These are phyloP conservation scores for Ogataea pignaliae DNA, from an alignment of 805 yeast species.

Conservation along the genomic window DNA sequence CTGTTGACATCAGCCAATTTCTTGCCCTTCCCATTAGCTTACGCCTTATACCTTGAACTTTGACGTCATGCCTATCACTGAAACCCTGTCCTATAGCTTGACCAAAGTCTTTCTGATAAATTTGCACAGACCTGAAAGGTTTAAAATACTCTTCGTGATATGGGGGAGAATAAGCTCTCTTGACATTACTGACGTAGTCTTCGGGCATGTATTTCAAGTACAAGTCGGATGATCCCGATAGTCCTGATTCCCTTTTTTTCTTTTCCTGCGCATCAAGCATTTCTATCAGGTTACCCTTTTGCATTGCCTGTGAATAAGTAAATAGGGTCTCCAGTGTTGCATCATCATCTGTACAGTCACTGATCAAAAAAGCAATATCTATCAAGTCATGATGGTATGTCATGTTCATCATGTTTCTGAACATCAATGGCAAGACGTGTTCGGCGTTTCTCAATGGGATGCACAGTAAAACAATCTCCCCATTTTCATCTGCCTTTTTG, in stretches of 20 bases:
- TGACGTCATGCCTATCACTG: slow-evolving; percentile 77
- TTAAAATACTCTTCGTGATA: slow-evolving; percentile 56
- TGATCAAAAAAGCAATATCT: slow-evolving; percentile 75
- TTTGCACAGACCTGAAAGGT: slow-evolving; percentile 76
- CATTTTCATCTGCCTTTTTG: slow-evolving; percentile 41
- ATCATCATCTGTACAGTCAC: slow-evolving; percentile 71
- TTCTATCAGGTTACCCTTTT: slow-evolving; percentile 59
- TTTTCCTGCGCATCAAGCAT: slow-evolving; percentile 41
- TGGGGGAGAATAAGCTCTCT: slow-evolving; percentile 60
- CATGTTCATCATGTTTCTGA: slow-evolving; percentile 79
- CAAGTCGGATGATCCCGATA: slow-evolving; percentile 55
- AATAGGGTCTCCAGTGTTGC: slow-evolving; percentile 60
- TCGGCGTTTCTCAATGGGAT: slow-evolving; percentile 81
- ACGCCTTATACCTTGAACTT: slow-evolving; percentile 79
- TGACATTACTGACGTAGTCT: slow-evolving; percentile 51
- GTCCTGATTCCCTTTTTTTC: slow-evolving; percentile 29
- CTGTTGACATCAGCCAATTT: slow-evolving; percentile 73
- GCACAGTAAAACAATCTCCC: slow-evolving; percentile 63
- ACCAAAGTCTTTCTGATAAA: slow-evolving; percentile 79
- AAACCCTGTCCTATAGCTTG: slow-evolving; percentile 84
- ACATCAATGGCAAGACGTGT: slow-evolving; percentile 73
- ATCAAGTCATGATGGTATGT: slow-evolving; percentile 78
- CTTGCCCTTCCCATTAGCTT: slow-evolving; percentile 85
- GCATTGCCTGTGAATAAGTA: slow-evolving; percentile 62
- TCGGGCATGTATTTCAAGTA: slow-evolving; percentile 66